Base-by-base conservation (phyloP, 352 stramenopile species). In the Thalassiosira oceanica region DNA sequence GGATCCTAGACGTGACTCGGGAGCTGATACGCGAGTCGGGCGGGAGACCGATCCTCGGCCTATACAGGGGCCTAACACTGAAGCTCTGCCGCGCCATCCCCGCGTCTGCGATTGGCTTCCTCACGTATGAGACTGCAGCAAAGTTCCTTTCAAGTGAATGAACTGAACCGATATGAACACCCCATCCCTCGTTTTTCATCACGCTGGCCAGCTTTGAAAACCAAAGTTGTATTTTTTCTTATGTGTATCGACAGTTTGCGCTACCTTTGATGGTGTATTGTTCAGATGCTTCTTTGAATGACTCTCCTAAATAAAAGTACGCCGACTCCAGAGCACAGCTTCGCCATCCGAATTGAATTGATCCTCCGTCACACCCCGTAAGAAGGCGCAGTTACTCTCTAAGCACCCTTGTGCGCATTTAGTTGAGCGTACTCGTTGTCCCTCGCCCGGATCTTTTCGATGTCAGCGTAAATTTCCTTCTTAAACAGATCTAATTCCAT, bases 351-450 rank as follows among this genome's bases (percentile, higher is more conserved):
- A n/a, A n/a, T n/a, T n/a, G n/a, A 8, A 39, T 39, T n/a, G 31
- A 39, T 39, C 8, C 31, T 39, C 31, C 31, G 31, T 39, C 31
- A 39, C n/a, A 39, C 8, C 8, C n/a, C 31, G 31, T 39, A n/a
- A 8, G n/a, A 13, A 8, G 31, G 31, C 31, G 8, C 8, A 39
- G 31, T 8, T 39, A 39, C n/a, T 8, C 31, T 54, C 31, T 62
- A 74, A 28, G 48, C 42, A 44, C 73, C 80, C 39, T 88, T 91
- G 64, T 85, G 66, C 20, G 78, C 71, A 61, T 92, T 89, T 5
- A 92, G 60, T 18, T 88, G 56, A 56, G 78, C 79, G 76, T 81
- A 84, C 68, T 92, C 85, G 31, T 85, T 20, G 62, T 92, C 76
- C 56, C 85, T 57, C 37, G 69, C 68, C 64, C 76, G 52, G 49